Conservation (phyloP, 192 early-diverging fungal genomes). For the Phlyctochytrium planicorne region DNA sequence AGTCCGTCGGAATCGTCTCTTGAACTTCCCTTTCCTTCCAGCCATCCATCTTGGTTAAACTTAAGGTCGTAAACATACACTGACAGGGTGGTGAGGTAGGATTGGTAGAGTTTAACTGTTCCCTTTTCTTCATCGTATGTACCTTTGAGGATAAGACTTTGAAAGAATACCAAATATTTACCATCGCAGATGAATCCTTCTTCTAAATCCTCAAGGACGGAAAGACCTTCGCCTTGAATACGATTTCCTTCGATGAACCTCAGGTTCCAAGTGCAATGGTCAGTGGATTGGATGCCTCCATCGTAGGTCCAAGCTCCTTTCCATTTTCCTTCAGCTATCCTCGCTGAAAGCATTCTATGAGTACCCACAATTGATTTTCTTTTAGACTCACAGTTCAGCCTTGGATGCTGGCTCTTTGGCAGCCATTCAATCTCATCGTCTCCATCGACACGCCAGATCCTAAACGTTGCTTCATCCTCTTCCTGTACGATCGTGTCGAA, state of each 20-base stretch:
- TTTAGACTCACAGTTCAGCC: background rate
- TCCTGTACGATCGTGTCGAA: background rate
- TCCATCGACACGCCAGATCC: slow-evolving; percentile 5
- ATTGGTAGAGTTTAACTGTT: slow-evolving; percentile 22
- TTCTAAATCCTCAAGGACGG: slow-evolving; percentile 9
- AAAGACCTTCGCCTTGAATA: slow-evolving; percentile 13
- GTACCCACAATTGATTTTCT: background rate
- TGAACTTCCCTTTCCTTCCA: slow-evolving; percentile 15
- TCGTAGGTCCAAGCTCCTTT: background rate
- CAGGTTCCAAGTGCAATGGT: slow-evolving; percentile 4
- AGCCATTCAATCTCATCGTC: slow-evolving; percentile 2
- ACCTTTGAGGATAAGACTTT: slow-evolving; percentile 11
- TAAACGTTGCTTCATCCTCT: slow-evolving; percentile 4
- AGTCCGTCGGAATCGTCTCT: slow-evolving; percentile 12
- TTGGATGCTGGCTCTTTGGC: background rate
- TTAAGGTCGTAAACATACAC: slow-evolving; percentile 18
- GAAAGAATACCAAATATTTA: background rate
- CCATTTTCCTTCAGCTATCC: background rate
- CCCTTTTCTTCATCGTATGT: background rate
- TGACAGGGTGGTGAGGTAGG: slow-evolving; percentile 19
- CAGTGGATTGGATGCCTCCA: background rate
- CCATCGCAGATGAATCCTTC: slow-evolving; percentile 28
- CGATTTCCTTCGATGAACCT: background rate
- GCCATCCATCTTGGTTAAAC: background rate
- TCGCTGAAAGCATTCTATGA: background rate